phyloP scores from a whole-genome alignment of 305 asterid species.

The Rubia balearica region DNA sequence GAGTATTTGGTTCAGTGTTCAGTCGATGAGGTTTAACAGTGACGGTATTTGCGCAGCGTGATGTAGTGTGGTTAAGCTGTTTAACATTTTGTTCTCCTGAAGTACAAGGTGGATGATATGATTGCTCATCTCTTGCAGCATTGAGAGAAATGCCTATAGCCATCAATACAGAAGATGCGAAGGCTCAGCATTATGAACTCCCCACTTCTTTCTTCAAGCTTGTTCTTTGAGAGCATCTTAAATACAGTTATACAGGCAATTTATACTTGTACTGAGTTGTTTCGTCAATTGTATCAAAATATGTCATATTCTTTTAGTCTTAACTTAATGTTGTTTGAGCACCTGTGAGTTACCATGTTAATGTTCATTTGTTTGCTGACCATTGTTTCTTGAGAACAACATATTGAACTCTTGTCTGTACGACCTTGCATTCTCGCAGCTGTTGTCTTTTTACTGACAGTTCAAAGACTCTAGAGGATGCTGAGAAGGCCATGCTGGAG shows the following conservation, averaged over 20 bases:
- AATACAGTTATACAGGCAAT: conserved; percentile 82
- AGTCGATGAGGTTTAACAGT: neutral
- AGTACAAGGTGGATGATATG: neutral
- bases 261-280: neutral
- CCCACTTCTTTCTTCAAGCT: conserved; percentile 88
- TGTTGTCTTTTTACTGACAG: conserved; percentile 59
- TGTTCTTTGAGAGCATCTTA: conserved; percentile 75
- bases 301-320: neutral
- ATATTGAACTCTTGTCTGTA: conserved; percentile 4
- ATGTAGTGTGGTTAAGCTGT: conserved; percentile 4
- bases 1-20: neutral
- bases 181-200: conserved; percentile 75
- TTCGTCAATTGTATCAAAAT: neutral
- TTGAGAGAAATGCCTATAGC: conserved; percentile 83
- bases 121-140: conserved; percentile 39
- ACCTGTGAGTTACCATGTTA: neutral
- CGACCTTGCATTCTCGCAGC: conserved; percentile 32
- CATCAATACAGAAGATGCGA: conserved; percentile 63
- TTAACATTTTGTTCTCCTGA: neutral
- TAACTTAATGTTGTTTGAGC: neutral
- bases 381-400: neutral
- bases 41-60: neutral
- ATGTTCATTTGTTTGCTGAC: neutral
- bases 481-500: conserved; percentile 77
- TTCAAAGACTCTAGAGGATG: conserved; percentile 72